Percentiles rank a stretch among this genome's conserved stretches.
phyloP scores from a whole-genome alignment of 495 filamentous ascomycete genomes.

The Penicillium argentinense region DNA sequence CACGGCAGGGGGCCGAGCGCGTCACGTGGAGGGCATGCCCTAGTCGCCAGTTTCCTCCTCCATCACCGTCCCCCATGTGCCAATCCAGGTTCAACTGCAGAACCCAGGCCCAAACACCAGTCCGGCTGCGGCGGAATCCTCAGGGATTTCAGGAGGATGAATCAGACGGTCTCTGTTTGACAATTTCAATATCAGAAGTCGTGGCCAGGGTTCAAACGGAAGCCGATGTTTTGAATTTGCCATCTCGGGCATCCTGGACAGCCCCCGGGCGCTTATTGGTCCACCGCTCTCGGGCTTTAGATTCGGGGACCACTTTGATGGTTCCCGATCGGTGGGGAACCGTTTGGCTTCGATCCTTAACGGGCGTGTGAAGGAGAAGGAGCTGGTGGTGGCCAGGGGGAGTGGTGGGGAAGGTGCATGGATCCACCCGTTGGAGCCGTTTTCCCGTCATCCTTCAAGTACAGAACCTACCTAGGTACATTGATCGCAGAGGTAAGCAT shows the following conservation, averaged over 20 bases:
- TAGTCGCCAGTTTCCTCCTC: not conserved
- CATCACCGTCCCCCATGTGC: too few relatives aligned
- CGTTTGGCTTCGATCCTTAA: slow-evolving; percentile 16
- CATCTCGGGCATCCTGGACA: slow-evolving; percentile 2
- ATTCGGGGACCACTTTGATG: slow-evolving; percentile 30
- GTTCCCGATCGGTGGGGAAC: slow-evolving; percentile 30
- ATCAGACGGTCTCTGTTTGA: too few relatives aligned
- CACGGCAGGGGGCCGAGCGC: slow-evolving; percentile 27
- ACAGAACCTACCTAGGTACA: too few relatives aligned
- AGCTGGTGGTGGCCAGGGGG: not conserved
- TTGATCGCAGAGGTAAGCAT: too few relatives aligned
- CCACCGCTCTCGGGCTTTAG: slow-evolving; percentile 23
- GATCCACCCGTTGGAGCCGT: slow-evolving; percentile 16
- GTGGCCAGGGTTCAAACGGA: slow-evolving; percentile 1
- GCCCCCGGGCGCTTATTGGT: slow-evolving; percentile 13
- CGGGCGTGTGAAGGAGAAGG: not conserved
- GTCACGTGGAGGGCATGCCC: slow-evolving; percentile 8
- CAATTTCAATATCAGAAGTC: not conserved
- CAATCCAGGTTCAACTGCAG: too few relatives aligned
- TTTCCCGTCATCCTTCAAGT: slow-evolving; percentile 1
- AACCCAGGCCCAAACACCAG: too few relatives aligned
- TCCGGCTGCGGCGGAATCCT: too few relatives aligned
- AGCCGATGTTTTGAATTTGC: slow-evolving; percentile 5
- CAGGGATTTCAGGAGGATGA: not conserved
- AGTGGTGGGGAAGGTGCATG: not conserved